Evolutionary conservation across 73 alveolate genomes (phyloP).

Genomic region (Paramecium octaurelia): DNA sequence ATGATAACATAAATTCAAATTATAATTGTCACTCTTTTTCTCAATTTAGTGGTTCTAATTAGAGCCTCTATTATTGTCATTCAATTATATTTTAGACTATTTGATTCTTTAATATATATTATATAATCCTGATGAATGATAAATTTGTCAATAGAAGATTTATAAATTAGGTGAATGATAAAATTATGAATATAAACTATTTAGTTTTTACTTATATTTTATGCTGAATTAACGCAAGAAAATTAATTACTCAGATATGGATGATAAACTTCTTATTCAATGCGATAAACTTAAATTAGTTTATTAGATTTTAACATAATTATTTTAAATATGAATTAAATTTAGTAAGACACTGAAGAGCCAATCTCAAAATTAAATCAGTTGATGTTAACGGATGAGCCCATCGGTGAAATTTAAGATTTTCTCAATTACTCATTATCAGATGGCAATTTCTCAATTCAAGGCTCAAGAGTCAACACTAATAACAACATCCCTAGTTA

Average conservation of each 20-base stretch:
- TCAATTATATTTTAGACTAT: neutral
- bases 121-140: neutral
- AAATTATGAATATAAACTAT: neutral
- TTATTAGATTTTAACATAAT: neutral
- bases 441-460: neutral
- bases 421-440: conserved; percentile 46
- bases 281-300: neutral
- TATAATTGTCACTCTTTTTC: too few species aligned
- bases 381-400: neutral
- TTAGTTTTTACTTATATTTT: neutral
- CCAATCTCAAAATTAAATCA: conserved; percentile 5
- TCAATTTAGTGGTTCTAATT: too few species aligned
- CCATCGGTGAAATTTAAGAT: conserved; percentile 11
- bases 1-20: too few species aligned
- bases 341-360: neutral
- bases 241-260: neutral
- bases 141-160: neutral
- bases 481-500: neutral
- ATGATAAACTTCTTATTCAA: neutral
- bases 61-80: too few species aligned
- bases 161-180: neutral
- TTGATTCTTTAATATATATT: neutral
- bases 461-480: neutral
- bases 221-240: too few species aligned
- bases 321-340: conserved; percentile 5